phyloP scores from a whole-genome alignment of 768 basidiomycete genomes.

The Lactarius hatsudake region DNA sequence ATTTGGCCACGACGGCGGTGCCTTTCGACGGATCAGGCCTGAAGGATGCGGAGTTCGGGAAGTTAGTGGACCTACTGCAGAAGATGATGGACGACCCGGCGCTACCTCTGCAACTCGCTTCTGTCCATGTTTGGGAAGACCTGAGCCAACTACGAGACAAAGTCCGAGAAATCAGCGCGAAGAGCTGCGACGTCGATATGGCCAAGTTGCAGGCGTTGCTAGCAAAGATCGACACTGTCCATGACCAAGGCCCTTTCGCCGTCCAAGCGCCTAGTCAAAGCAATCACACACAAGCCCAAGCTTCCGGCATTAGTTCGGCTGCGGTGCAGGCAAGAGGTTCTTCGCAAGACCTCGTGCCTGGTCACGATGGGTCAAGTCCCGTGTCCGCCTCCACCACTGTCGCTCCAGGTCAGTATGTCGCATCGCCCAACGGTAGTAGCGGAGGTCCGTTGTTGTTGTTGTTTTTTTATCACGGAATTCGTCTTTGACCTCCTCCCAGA shows the following conservation, averaged over 20 bases:
- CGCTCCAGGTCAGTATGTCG: neutral
- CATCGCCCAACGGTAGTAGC: neutral
- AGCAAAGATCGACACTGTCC: neutral
- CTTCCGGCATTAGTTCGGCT: neutral
- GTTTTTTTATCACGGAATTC: neutral
- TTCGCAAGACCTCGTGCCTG: neutral
- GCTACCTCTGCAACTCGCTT: neutral
- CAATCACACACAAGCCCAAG: too few species aligned
- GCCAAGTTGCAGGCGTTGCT: neutral
- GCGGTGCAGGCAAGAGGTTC: neutral
- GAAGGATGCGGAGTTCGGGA: neutral
- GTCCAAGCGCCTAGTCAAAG: too few species aligned
- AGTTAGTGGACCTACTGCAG: conserved; percentile 2
- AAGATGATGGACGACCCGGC: neutral
- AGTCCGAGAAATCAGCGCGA: neutral
- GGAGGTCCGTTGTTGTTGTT: neutral
- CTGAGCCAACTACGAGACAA: neutral
- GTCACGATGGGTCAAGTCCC: neutral
- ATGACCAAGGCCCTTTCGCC: neutral
- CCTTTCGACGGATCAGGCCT: conserved; percentile 4
- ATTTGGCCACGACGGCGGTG: neutral
- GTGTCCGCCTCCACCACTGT: neutral
- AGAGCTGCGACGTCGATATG: neutral
- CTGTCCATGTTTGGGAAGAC: conserved; percentile 1
- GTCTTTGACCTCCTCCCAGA: neutral